Conservation (phyloP, 352 stramenopile species). For the Phytophthora fragariaefolia region DNA sequence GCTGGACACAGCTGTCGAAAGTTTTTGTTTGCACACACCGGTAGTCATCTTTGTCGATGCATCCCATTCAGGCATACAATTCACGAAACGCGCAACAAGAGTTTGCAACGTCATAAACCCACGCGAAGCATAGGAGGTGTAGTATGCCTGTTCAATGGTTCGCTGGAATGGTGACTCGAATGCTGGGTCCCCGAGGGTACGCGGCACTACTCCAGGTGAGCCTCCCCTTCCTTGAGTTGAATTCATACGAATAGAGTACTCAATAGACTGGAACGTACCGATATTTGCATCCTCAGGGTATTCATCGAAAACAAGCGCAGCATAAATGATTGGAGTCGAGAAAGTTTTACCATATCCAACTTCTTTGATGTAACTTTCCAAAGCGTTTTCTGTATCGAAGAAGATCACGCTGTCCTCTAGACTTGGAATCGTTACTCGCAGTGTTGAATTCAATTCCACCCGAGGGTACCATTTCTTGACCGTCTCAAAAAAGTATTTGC, state of each 20-base stretch:
- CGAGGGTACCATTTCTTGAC: constrained; percentile 64
- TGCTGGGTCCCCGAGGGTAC: constrained; percentile 53
- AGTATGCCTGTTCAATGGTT: constrained; percentile 47
- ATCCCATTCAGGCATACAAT: constrained; percentile 65
- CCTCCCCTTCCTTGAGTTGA: constrained; percentile 43
- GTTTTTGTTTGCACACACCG: constrained; percentile 48
- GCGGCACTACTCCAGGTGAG: constrained; percentile 36
- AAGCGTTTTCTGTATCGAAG: constrained; percentile 48
- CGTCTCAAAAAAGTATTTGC: constrained; percentile 67
- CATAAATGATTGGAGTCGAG: constrained; percentile 56
- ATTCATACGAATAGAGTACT: constrained; percentile 76
- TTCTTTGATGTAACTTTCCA: constrained; percentile 55
- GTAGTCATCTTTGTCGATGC: constrained; percentile 41
- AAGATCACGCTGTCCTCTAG: constrained; percentile 72
- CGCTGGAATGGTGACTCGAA: constrained; percentile 59
- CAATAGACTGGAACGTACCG: constrained; percentile 53
- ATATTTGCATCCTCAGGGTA: constrained; percentile 48
- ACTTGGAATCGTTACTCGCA: constrained; percentile 45
- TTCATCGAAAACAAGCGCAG: constrained; percentile 65
- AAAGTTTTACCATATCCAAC: constrained; percentile 55
- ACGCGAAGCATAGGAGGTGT: constrained; percentile 42
- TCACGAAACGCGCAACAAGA: constrained; percentile 59
- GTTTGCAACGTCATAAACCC: constrained; percentile 82
- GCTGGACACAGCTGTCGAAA: constrained; percentile 39
- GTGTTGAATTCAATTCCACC: constrained; percentile 22